Conservation (phyloP, 1,284 basidiomycete genomes). For the Schizophyllum commune region DNA sequence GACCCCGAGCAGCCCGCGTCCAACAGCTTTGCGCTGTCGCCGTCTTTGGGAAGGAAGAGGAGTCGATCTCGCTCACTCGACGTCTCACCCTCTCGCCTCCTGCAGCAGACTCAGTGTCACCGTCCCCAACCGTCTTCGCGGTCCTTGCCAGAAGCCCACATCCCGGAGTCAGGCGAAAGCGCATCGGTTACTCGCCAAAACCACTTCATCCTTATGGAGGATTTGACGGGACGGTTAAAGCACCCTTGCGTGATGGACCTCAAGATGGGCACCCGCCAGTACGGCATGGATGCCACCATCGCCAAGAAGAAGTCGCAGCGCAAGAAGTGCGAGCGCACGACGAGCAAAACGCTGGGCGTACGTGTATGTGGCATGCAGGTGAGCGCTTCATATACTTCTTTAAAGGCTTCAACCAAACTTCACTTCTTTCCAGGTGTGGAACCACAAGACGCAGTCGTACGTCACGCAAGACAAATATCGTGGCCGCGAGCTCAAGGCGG, state of each 20-base stretch:
- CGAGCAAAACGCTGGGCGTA: slow-evolving; percentile 84
- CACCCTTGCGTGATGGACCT: slow-evolving; percentile 95
- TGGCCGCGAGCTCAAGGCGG: slow-evolving; percentile 81
- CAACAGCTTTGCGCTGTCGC: slow-evolving; percentile 20
- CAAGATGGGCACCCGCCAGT: slow-evolving; percentile 99
- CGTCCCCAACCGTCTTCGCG: slow-evolving; percentile 16
- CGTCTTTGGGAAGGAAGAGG: slow-evolving; percentile 34
- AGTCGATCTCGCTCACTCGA: slow-evolving; percentile 53
- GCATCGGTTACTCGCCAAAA: slow-evolving; percentile 73
- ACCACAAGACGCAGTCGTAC: slow-evolving; percentile 75
- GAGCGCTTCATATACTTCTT: slow-evolving; percentile 21
- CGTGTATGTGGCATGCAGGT: slow-evolving; percentile 99
- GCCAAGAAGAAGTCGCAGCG: slow-evolving; percentile 96
- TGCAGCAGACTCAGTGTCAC: slow-evolving; percentile 10
- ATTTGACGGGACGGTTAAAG: slow-evolving; percentile 91
- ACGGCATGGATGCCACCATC: slow-evolving; percentile 90
- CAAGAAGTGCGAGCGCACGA: slow-evolving; percentile 96
- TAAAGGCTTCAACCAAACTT: slow-evolving; percentile 6
- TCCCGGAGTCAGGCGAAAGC: not conserved
- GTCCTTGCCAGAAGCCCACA: slow-evolving; percentile 9
- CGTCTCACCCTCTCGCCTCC: slow-evolving; percentile 9
- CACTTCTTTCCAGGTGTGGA: slow-evolving; percentile 69
- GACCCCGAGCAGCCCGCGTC: slow-evolving; percentile 16
- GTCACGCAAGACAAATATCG: slow-evolving; percentile 96
- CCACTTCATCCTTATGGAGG: slow-evolving; percentile 98